A percentile compares a stretch with the other conserved stretches of the same genome.
Evolutionary conservation across 1,284 basidiomycete species (phyloP).

Genomic region (Lentinula novae-zelandiae): DNA sequence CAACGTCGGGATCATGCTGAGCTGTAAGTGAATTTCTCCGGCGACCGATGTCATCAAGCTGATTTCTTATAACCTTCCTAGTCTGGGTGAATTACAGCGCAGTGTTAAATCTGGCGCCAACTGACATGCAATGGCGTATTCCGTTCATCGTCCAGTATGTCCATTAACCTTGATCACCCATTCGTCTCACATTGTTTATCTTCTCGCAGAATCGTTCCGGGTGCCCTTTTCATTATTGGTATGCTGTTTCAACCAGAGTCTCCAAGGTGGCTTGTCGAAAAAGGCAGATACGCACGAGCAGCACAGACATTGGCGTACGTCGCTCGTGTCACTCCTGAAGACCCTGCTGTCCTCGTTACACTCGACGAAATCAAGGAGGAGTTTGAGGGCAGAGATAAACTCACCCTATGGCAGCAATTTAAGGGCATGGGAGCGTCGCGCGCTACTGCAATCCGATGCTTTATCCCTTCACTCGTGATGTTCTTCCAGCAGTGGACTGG

Average conservation of each 20-base stretch:
- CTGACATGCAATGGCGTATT: slow-evolving; percentile 49
- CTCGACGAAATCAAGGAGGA: slow-evolving; percentile 51
- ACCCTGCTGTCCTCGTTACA: slow-evolving; percentile 36
- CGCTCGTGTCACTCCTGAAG: slow-evolving; percentile 35
- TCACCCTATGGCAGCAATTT: slow-evolving; percentile 34
- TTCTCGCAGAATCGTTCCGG: slow-evolving; percentile 38
- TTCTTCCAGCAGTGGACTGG: slow-evolving; percentile 59
- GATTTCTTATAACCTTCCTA: neutral
- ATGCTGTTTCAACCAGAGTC: slow-evolving; percentile 55
- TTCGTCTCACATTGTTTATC: neutral
- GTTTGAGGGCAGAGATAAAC: slow-evolving; percentile 39
- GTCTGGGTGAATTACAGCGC: slow-evolving; percentile 34
- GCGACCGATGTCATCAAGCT: neutral
- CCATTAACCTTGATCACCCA: neutral
- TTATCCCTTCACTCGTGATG: slow-evolving; percentile 52
- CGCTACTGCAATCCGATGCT: slow-evolving; percentile 40
- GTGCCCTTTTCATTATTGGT: slow-evolving; percentile 40
- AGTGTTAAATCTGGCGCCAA: slow-evolving; percentile 29
- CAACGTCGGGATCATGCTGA: slow-evolving; percentile 47
- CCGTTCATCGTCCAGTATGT: slow-evolving; percentile 49
- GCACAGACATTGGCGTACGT: slow-evolving; percentile 45
- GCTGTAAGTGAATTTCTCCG: slow-evolving; percentile 33
- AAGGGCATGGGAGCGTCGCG: slow-evolving; percentile 42
- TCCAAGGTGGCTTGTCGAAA: slow-evolving; percentile 58
- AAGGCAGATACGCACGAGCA: slow-evolving; percentile 47